These are phyloP conservation scores for Populus euphratica DNA, from an alignment of 345 rosid species.

Conservation along the genomic window DNA sequence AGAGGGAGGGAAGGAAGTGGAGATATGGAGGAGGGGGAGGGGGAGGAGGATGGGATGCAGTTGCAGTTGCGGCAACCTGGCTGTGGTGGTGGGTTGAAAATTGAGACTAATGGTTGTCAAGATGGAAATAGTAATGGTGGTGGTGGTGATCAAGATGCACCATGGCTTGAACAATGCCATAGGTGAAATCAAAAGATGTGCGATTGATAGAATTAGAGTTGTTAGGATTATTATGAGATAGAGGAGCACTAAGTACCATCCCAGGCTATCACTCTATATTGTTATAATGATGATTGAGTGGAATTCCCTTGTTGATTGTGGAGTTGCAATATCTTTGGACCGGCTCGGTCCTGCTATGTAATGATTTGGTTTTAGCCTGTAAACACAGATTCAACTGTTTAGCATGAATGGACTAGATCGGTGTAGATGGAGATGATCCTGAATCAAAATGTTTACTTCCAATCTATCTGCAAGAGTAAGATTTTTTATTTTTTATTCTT, in stretches of 20 bases:
- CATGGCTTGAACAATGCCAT: background rate
- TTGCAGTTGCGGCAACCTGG: slow-evolving; percentile 2
- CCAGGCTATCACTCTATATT: too few relatives aligned
- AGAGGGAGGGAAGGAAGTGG: slow-evolving; percentile 15
- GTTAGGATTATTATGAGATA: too few relatives aligned
- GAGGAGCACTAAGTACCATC: too few relatives aligned
- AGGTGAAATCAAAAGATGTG: background rate
- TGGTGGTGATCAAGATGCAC: background rate
- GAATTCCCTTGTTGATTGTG: too few relatives aligned
- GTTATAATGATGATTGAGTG: too few relatives aligned
- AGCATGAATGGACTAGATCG: background rate
- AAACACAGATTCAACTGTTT: too few relatives aligned
- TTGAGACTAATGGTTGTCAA: slow-evolving; percentile 12
- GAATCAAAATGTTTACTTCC: background rate
- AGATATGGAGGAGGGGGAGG: background rate
- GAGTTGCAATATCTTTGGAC: too few relatives aligned
- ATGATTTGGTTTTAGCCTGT: too few relatives aligned
- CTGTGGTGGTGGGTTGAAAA: slow-evolving; percentile 2
- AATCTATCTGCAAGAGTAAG: background rate
- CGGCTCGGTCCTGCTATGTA: too few relatives aligned
- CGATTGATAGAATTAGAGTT: too few relatives aligned
- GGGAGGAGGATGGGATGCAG: background rate
- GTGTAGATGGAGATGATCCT: background rate
- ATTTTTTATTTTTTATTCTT: background rate
- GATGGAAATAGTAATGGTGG: background rate